Conservation (phyloP, 2,329 filamentous ascomycete species). For the Scytalidium lignicola region DNA sequence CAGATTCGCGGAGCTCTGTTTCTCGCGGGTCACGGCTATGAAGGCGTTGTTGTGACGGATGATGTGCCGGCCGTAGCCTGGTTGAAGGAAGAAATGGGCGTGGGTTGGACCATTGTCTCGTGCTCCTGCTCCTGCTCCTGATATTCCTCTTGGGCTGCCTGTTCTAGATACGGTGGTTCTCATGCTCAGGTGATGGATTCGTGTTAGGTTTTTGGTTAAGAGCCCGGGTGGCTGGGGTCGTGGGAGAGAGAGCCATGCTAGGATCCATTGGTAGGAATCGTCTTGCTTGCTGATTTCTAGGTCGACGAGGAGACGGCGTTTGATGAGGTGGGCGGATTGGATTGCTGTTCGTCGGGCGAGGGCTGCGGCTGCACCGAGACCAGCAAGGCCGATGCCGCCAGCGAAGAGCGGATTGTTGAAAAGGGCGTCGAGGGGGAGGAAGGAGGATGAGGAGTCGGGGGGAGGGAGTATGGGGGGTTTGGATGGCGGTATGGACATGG, state of each 20-base stretch:
- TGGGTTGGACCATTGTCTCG: conserved; percentile 60
- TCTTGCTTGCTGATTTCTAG: conserved; percentile 95
- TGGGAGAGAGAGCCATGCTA: conserved; percentile 88
- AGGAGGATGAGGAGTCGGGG: not conserved
- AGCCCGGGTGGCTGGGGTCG: conserved; percentile 44
- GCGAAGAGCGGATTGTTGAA: conserved; percentile 61
- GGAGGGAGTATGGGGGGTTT: not conserved
- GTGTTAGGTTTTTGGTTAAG: conserved; percentile 50
- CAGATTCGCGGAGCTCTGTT: conserved; percentile 76
- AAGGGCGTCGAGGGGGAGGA: conserved; percentile 49
- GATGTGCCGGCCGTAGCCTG: conserved; percentile 84
- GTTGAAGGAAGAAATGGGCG: conserved; percentile 82
- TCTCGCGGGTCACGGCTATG: conserved; percentile 80
- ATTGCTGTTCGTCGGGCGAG: conserved; percentile 75
- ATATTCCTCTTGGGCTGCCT: conserved; percentile 49
- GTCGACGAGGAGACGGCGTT: conserved; percentile 84
- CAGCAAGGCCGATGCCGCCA: conserved; percentile 84
- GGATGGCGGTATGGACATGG: not conserved
- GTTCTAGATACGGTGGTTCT: conserved; percentile 42
- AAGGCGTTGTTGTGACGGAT: conserved; percentile 83
- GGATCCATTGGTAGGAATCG: conserved; percentile 87
- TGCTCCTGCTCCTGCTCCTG: conserved; percentile 31
- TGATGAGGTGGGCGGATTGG: conserved; percentile 66
- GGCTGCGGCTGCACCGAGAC: conserved; percentile 75
- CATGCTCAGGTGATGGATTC: conserved; percentile 55